Evolutionary conservation across 805 yeast genomes (phyloP), one percentile per base, ranked within the genome.

Genomic region (Trichomonascus vanleenenianus): DNA sequence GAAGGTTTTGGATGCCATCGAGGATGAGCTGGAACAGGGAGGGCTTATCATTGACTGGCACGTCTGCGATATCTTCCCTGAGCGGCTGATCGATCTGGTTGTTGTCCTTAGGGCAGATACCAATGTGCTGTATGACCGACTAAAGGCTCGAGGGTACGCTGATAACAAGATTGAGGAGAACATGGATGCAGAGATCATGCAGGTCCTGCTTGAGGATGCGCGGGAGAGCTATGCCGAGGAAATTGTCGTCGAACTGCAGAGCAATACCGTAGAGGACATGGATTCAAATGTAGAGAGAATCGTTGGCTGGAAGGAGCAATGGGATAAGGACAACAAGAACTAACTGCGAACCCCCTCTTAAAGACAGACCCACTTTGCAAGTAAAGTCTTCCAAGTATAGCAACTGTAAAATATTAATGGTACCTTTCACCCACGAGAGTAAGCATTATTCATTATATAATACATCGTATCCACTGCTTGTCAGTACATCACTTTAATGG

Each of bases 171-270:
- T 93, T 51, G 83, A 81, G 47, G 99, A 93, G 58, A 93, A 93
- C 60, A 67, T 93, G 39, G 98, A 93, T 63, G 94, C 95, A 49
- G 99, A 93, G 65, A 93, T 93, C 53, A 93, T 93, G 97, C 91
- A 89, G 54, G 85, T 91, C 11, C 76, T 93, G 12, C 65, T 80
- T 39, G 83, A 82, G 52, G 98, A 93, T 54, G 98, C 97, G 0
- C 70, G 75, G 47, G 96, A 87, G 30, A 74, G 82, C 35, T 93
- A 87, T 59, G 83, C 74, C 30, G 79, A 80, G 38, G 85, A 83
- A 51, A 79, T 88, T 25, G 91, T 93, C 27, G 85, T 93, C 36
- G 93, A 84, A 56, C 72, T 93, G 50, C 68, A 66, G 39, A 84
- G 95, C 48, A 80, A 91, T 60, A 64, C 70, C 16, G 79, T 77